Percentiles rank a stretch among this genome's conserved stretches.
Conservation (phyloP, 768 basidiomycete genomes). For the Lactifluus rugatus region DNA sequence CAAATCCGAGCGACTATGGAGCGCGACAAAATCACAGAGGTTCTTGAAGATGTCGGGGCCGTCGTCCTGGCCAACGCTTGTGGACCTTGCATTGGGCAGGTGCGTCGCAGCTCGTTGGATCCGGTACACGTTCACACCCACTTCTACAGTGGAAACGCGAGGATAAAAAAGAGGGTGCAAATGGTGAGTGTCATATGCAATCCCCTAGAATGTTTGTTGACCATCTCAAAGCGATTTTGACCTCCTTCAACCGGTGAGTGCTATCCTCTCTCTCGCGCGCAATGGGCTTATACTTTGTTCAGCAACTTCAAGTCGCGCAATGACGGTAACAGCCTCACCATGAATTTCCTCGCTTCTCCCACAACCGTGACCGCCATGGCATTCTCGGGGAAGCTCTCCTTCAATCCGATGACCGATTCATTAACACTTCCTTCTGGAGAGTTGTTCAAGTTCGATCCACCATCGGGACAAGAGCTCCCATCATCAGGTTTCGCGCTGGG, state of each 20-base stretch:
- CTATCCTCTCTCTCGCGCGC: background rate
- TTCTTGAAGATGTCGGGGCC: conserved; percentile 84
- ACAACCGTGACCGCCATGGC: conserved; percentile 97
- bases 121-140: background rate
- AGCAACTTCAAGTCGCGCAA: conserved; percentile 90
- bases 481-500: conserved; percentile 71
- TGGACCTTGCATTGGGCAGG: conserved; percentile 97
- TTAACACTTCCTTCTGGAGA: conserved; percentile 58
- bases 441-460: conserved; percentile 76
- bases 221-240: conserved; percentile 65
- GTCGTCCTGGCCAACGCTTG: conserved; percentile 95
- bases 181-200: conserved; percentile 43
- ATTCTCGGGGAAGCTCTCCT: conserved; percentile 86
- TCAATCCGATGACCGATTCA: conserved; percentile 84
- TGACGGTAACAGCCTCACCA: conserved; percentile 87
- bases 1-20: conserved; percentile 97
- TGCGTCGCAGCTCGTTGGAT: conserved; percentile 22
- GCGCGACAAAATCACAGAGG: conserved; percentile 76
- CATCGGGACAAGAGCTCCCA: conserved; percentile 79
- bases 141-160: conserved; percentile 77
- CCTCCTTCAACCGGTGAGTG: conserved; percentile 84
- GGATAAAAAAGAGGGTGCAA: conserved; percentile 81
- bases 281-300: conserved; percentile 1
- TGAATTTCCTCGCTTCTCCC: conserved; percentile 98
- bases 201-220: conserved; percentile 4